A percentile compares a stretch with the other conserved stretches of the same genome.
Conservation (phyloP, 1,284 basidiomycete genomes). For the Sanghuangporus weigelae region DNA sequence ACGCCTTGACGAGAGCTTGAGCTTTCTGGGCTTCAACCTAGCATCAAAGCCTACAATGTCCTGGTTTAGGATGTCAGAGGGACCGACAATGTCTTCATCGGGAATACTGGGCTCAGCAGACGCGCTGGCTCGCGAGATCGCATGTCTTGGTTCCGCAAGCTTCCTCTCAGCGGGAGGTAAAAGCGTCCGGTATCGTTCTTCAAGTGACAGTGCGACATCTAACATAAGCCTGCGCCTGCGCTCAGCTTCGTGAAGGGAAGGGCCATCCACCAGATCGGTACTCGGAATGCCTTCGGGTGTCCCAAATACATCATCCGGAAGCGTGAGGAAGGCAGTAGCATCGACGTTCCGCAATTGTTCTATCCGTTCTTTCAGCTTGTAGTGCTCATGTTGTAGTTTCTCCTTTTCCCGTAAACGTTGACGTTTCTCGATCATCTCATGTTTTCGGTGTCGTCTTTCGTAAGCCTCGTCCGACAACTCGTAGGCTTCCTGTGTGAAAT, state of each 20-base stretch:
- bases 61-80: neutral
- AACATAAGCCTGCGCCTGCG: slow-evolving; percentile 66
- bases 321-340: slow-evolving; percentile 54
- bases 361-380: slow-evolving; percentile 85
- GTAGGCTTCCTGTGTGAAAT: slow-evolving; percentile 31
- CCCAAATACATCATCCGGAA: slow-evolving; percentile 51
- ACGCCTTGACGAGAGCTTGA: neutral
- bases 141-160: slow-evolving; percentile 25
- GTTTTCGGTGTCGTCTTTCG: slow-evolving; percentile 78
- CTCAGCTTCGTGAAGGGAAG: slow-evolving; percentile 57
- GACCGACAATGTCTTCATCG: slow-evolving; percentile 4
- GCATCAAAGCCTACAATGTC: neutral
- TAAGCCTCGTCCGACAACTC: slow-evolving; percentile 86
- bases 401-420: slow-evolving; percentile 85
- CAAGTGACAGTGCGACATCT: slow-evolving; percentile 54
- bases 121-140: slow-evolving; percentile 18
- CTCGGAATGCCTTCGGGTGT: slow-evolving; percentile 17
- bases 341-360: slow-evolving; percentile 79
- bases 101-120: slow-evolving; percentile 17
- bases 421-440: slow-evolving; percentile 82
- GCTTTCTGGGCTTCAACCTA: neutral
- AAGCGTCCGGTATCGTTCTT: slow-evolving; percentile 64
- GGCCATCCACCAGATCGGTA: slow-evolving; percentile 21
- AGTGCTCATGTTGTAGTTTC: slow-evolving; percentile 85
- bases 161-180: slow-evolving; percentile 55